phyloP scores from a whole-genome alignment of 495 filamentous ascomycete species.

The Hypomontagnella monticulosa region DNA sequence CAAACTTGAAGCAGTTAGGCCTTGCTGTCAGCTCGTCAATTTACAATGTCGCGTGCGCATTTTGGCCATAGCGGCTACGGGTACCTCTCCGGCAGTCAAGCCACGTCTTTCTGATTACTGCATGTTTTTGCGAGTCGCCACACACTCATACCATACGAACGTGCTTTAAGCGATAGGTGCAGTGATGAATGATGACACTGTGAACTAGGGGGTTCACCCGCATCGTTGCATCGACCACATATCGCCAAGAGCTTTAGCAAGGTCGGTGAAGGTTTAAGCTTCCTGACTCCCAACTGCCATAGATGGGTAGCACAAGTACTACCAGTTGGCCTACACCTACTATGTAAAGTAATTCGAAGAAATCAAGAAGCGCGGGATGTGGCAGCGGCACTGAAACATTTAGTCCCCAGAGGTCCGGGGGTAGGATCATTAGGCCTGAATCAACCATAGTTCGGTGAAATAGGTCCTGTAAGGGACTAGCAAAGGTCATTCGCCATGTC shows the following conservation, averaged over 20 bases:
- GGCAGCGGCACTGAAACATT: conserved; percentile 19
- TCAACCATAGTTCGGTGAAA: conserved; percentile 15
- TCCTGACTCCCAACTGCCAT: background rate
- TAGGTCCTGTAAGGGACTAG: conserved; percentile 26
- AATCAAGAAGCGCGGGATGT: conserved; percentile 1
- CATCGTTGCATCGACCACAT: conserved; percentile 17
- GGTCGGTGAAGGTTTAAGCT: conserved; percentile 21
- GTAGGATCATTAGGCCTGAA: conserved; percentile 6
- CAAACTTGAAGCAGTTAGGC: conserved; percentile 5
- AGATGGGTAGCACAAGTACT: background rate
- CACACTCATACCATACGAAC: background rate
- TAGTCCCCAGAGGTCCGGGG: conserved; percentile 13
- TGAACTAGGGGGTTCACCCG: conserved; percentile 13
- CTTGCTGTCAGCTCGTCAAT: background rate
- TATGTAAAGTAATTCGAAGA: background rate
- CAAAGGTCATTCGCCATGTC: conserved; percentile 21
- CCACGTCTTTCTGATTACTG: too few species aligned
- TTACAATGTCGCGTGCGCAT: conserved; percentile 6
- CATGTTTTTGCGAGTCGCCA: background rate
- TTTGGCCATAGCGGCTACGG: background rate
- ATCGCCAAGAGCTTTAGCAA: conserved; percentile 22
- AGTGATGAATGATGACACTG: conserved; percentile 7
- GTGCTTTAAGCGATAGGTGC: conserved; percentile 1
- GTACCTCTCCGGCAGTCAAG: background rate
- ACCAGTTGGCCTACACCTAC: too few species aligned